Evolutionary conservation across 352 stramenopile species (phyloP), one percentile per base, ranked within the genome.

Genomic region (Phytophthora europaea): DNA sequence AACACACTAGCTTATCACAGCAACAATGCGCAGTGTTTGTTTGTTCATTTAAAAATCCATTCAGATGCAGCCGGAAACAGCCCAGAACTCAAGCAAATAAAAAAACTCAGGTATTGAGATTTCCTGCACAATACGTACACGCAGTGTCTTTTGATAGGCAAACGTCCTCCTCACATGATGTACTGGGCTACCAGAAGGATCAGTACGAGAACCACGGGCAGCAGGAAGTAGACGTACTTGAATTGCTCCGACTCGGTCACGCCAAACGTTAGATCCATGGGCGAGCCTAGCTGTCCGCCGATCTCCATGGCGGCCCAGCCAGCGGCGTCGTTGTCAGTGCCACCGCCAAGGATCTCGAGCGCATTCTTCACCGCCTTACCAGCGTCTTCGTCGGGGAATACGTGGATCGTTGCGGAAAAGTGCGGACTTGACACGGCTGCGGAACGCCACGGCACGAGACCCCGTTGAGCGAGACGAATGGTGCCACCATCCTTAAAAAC

Each of bases 321-420:
- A 62, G 38, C 55, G 8, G 20, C 57, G 48, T 67, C 70, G 15
- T 64, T 73, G 6, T 56, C 61, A 1, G 16, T n/a, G n/a, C 58
- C 47, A 28, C 51, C 47, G 28, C 83, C 83, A 28, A 92, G 75
- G 38, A 94, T 84, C 67, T 94, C 84, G 47, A 91, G 74, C 22
- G 87, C 85, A 51, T 82, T 84, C 54, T 89, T 80, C 43, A 84
- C 79, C 20, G 69, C 79, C 34, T 79, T 57, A 34, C 53, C 63
- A 26, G 60, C 58, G 55, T 89, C 75, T 64, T 89, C 86, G 16
- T 88, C 82, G 5, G 72, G 73, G 43, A 91, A 86, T 23, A 89
- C 72, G 54, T 91, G 71, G 48, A 77, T 61, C 47, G 64, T 80
- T 45, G 59, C 74, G 12, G 52, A 69, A 73, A 82, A 87, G 72